Evolutionary conservation across 2,329 filamentous ascomycete genomes (phyloP), one percentile per base, ranked within the genome.

Genomic region (Epichloe gansuensis): DNA sequence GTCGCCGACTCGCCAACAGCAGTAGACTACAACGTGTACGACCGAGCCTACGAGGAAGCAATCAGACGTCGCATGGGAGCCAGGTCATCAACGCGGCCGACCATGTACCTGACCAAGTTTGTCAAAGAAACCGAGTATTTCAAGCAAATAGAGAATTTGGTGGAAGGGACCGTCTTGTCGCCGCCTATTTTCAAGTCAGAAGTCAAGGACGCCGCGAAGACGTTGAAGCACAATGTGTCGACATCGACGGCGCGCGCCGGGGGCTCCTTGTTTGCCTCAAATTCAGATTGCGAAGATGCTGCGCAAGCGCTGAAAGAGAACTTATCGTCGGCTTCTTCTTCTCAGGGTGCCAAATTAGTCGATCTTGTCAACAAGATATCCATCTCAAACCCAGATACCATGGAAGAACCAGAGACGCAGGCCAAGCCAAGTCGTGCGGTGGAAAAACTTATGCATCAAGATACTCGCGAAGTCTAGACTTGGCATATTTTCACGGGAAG

Each of bases 21-120:
- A 1, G 86, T 87, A 5, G 89, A 94, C 54, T 88, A 88, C 59
- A 83, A 93, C 62, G 84, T 97, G 53, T 96, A 95, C 65, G 88
- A 95, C 65, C 81, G 78, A 1, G 91, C 91, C 0, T 96, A 95
- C 64, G 81, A 87, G 61, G 63, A 64, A 21, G 80, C 86, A 55
- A 88, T 96, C 68, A 79, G 93, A 31, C 78, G 85, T 53, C 78
- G 84, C 15, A 91, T 96, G 60, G 70, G 67, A 58, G 61, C 70
- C 31, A 71, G 67, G 53, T 64, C 69, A 25, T 63, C 67, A 15
- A 62, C 68, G 45, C 64, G 66, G 49, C 69, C 72, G 13, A 67
- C 69, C 13, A 66, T 78, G 48, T 80, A 76, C 57, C 63, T 75
- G 54, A 79, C 73, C 46, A 70, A 68, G 45, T 69, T 74, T 47